Evolutionary conservation across 805 yeast genomes (phyloP), one percentile per base, ranked within the genome.

Genomic region (Pachysolen tannophilus): DNA sequence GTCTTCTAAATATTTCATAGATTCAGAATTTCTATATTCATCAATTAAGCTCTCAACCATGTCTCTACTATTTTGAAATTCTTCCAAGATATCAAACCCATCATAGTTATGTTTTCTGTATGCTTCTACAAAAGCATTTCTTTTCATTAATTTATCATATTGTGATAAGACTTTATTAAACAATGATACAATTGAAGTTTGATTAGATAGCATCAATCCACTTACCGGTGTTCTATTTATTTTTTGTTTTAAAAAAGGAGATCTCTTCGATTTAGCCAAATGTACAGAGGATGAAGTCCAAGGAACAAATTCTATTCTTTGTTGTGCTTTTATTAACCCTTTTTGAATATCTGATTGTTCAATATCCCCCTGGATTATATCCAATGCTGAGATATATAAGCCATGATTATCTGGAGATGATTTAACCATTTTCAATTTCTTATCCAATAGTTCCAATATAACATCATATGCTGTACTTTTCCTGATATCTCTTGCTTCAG

Each of bases 161-260:
- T 87, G 90, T 33, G 65, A 69, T 21, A 87, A 65, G 0, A 82
- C 76, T 42, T 78, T 75, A 21, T 71, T 67, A 39, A 92, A 67
- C 13, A 86, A 61, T 10, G 76, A 68, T 3, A 78, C 68, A 8
- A 90, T 75, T 2, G 87, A 75, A 0, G 97, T 79, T 34, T 83
- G 76, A 55, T 92, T 92, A 5, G 94, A 72, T 17, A 92, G 62
- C 77, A 82, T 84, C 43, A 87, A 64, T 1, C 97, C 97, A 45
- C 78, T 79, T 4, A 84, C 75, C 9, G 42, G 56, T 6, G 69
- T 61, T 26, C 58, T 58, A 7, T 44, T 33, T 3, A 53, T 49
- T 18, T 34, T 27, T 21, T 43, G 43, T 33, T 46, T 32, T 11
- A 61, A 45, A 44, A 65, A 82, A 5, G 87, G 80, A 8, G 95